Base-by-base conservation (phyloP, 2,329 filamentous ascomycete genomes). In the Neodidymelliopsis sp. region DNA sequence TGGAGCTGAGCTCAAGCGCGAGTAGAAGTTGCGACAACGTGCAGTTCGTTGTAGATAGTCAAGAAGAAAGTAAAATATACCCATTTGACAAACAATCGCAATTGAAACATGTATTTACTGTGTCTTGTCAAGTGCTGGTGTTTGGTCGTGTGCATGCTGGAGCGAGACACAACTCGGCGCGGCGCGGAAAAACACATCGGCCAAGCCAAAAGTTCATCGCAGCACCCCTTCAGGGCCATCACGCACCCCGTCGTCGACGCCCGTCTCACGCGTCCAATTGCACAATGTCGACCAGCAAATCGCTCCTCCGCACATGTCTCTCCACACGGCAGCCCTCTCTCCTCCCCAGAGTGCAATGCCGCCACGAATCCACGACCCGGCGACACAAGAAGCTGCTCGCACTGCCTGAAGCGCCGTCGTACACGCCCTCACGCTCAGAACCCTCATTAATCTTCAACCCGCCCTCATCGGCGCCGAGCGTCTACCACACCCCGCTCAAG, bases 1-100 rank as follows among this genome's bases (percentile, higher is more conserved):
- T 59, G 91, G 92, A 2, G 90, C 93, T 71, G 94, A 99, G 81
- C 86, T 90, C 28, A 85, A 81, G 67, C 60, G 59, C 15, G 53
- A 53, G 13, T 65, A 60, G 53, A 49, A 7, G 27, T 19, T 13
- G 18, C 28, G n/a, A 8, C 6, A 22, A 3, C 12, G 25, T 18
- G 15, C 11, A 22, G 9, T 18, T 18, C 16, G 19, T 25, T 10
- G 6, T 25, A 34, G 24, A 23, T 49, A 49, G 15, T 12, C 16
- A 34, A 9, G 25, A 30, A 36, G 16, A 27, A 49, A 53, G 22
- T 37, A 43, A 39, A 23, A 52, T 53, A 54, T 56, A 53, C 47
- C 54, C 51, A 18, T 36, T 37, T 28, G 30, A 34, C 16, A 20
- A 13, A 25, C 4, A 11, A 3, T 2, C 13, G n/a, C 10, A 20